Conservation (phyloP, 352 stramenopile species). For the Globisporangium spiculum region DNA sequence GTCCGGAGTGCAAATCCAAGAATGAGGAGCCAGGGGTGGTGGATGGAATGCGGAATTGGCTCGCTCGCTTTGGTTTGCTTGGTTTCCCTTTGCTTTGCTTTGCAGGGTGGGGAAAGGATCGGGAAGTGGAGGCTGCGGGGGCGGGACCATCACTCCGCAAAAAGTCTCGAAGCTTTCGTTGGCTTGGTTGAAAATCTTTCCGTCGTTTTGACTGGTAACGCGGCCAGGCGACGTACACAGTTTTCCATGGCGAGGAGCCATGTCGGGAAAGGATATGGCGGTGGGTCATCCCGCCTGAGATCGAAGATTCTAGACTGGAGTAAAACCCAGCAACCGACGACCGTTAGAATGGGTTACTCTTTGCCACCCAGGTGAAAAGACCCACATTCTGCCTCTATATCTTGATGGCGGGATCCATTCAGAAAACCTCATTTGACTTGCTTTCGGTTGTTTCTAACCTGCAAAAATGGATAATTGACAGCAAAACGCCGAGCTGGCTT, state of each 20-base stretch:
- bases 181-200: conserved; percentile 27
- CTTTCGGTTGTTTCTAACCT: neutral
- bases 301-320: conserved; percentile 71
- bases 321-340: neutral
- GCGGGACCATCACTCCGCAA: conserved; percentile 22
- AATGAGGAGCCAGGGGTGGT: conserved; percentile 26
- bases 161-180: conserved; percentile 21
- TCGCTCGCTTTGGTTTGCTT: neutral
- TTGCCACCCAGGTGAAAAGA: neutral
- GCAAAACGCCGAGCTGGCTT: neutral
- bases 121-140: conserved; percentile 12
- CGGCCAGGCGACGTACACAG: conserved; percentile 25
- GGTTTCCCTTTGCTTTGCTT: neutral
- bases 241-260: fast-evolving
- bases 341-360: neutral
- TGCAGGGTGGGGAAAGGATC: neutral
- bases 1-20: conserved; percentile 55
- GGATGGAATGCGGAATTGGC: conserved; percentile 5
- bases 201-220: conserved; percentile 11
- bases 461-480: neutral
- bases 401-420: neutral
- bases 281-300: conserved; percentile 20
- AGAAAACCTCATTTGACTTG: neutral
- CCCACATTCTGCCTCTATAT: neutral
- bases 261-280: conserved; percentile 9